Evolutionary conservation across 2,329 filamentous ascomycete genomes (phyloP).

Genomic region (Hirsutella minnesotensis): DNA sequence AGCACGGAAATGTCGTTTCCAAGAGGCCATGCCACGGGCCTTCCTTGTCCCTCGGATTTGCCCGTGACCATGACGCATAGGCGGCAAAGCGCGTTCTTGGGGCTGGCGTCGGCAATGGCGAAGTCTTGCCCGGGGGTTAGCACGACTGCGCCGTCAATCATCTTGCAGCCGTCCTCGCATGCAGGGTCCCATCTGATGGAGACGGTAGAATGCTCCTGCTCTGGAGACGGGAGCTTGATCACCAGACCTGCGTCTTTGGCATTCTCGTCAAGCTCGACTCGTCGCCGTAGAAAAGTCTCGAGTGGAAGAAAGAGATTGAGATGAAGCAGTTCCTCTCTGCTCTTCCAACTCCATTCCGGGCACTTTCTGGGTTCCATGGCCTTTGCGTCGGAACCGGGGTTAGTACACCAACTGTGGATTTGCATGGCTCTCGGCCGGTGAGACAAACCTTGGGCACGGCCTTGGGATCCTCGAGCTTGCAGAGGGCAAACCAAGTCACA

Average conservation of each 20-base stretch:
- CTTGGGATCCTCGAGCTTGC: conserved; percentile 31
- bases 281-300: conserved; percentile 16
- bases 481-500: conserved; percentile 57
- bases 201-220: background rate
- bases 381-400: background rate
- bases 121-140: background rate
- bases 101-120: background rate
- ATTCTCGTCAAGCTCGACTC: conserved; percentile 9
- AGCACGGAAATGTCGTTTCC: background rate
- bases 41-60: background rate
- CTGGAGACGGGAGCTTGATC: background rate
- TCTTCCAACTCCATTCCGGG: conserved; percentile 35
- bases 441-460: conserved; percentile 41
- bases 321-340: conserved; percentile 28
- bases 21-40: background rate
- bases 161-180: background rate
- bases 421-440: background rate
- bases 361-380: conserved; percentile 38
- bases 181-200: background rate
- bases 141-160: background rate
- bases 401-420: background rate
- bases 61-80: background rate
- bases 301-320: conserved; percentile 23
- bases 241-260: background rate
- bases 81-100: background rate